A percentile compares a stretch with the other conserved stretches of the same genome.
Evolutionary conservation across 2,329 filamentous ascomycete species (phyloP).

Genomic region (Onygenales sp.): DNA sequence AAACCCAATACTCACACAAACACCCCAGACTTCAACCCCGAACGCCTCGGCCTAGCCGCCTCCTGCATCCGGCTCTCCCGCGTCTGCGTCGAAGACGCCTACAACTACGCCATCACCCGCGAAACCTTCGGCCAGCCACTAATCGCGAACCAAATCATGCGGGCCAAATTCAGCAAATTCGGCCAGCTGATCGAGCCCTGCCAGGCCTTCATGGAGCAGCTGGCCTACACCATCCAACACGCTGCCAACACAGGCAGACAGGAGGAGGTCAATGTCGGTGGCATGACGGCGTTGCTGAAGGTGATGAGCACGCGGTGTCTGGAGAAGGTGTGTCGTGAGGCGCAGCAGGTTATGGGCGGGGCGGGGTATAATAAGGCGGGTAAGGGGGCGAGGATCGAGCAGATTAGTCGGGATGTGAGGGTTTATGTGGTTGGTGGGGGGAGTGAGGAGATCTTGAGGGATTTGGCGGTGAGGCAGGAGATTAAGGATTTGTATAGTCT

Average conservation of each 20-base stretch:
- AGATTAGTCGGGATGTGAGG: constrained; percentile 44
- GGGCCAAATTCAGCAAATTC: constrained; percentile 50
- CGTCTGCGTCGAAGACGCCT: constrained; percentile 51
- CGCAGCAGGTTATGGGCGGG: constrained; percentile 47
- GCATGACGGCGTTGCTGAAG: constrained; percentile 44
- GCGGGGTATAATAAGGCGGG: constrained; percentile 43
- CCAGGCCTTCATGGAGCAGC: constrained; percentile 53
- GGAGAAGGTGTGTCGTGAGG: constrained; percentile 45
- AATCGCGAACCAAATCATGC: constrained; percentile 50
- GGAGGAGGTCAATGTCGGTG: constrained; percentile 38
- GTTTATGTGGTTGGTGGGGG: constrained; percentile 36
- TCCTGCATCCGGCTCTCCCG: constrained; percentile 52
- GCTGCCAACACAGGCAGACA: constrained; percentile 26
- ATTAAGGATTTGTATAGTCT: constrained; percentile 6
- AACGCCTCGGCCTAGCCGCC: constrained; percentile 58
- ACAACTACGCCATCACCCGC: constrained; percentile 54
- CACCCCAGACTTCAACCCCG: constrained; percentile 60
- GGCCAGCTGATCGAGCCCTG: constrained; percentile 52
- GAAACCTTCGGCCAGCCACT: constrained; percentile 54
- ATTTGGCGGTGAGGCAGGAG: constrained; percentile 20
- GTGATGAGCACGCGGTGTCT: constrained; percentile 44
- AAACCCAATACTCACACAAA: neutral
- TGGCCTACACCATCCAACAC: constrained; percentile 45
- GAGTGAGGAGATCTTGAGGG: constrained; percentile 32
- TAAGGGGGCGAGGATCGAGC: constrained; percentile 42